Conservation (phyloP, 306 rosid species). For the Rosa lucieae region DNA sequence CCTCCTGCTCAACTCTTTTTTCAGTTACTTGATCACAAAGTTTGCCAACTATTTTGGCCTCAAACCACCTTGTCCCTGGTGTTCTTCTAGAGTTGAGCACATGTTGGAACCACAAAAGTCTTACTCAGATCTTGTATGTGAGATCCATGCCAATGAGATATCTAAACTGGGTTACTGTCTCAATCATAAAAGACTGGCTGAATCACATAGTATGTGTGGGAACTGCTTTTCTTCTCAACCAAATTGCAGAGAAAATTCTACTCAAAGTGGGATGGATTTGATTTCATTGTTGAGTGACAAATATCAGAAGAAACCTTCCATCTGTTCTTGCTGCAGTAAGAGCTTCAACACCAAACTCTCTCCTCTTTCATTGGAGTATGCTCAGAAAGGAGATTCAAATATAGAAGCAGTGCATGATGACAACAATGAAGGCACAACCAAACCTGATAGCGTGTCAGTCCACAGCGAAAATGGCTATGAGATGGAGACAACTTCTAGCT, state of each 20-base stretch:
- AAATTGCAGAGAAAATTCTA: constrained; percentile 25
- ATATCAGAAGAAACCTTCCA: constrained; percentile 25
- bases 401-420: constrained; percentile 49
- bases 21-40: constrained; percentile 52
- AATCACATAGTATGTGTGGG: constrained; percentile 50
- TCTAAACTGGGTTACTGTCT: constrained; percentile 57
- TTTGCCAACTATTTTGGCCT: constrained; percentile 65
- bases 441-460: background rate
- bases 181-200: constrained; percentile 56
- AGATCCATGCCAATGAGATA: constrained; percentile 63
- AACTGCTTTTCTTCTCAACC: constrained; percentile 59
- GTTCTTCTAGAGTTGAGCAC: constrained; percentile 70
- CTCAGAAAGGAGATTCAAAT: constrained; percentile 40
- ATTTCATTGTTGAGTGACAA: constrained; percentile 46
- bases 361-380: constrained; percentile 38
- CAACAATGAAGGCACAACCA: constrained; percentile 18
- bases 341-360: constrained; percentile 35
- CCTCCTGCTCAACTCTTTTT: constrained; percentile 68
- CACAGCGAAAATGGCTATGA: constrained; percentile 33
- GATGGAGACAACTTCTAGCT: constrained; percentile 34
- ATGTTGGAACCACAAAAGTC: constrained; percentile 39
- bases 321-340: constrained; percentile 63
- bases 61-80: constrained; percentile 59
- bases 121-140: constrained; percentile 56
- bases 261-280: constrained; percentile 38